phyloP scores from a whole-genome alignment of 2,329 filamentous ascomycete genomes.

The Akanthomyces muscarius region DNA sequence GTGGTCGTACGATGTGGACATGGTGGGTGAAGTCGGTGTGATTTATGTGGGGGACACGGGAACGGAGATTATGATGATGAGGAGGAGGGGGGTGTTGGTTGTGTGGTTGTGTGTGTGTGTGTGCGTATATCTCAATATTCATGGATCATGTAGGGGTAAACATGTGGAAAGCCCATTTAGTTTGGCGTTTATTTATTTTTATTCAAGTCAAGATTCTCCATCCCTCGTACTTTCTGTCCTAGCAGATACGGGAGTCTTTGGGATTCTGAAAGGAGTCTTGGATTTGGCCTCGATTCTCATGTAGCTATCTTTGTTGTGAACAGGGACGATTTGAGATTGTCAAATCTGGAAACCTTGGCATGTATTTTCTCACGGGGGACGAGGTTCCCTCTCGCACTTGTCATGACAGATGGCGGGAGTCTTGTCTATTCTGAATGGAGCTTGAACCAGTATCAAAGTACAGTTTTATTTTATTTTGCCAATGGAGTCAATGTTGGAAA shows the following conservation, averaged over 20 bases:
- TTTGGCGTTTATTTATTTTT: not conserved
- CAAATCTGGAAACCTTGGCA: too few relatives aligned
- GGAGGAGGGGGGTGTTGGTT: not conserved
- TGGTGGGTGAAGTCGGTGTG: not conserved
- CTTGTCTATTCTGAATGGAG: too few relatives aligned
- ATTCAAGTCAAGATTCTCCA: not conserved
- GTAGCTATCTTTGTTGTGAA: too few relatives aligned
- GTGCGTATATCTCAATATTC: not conserved
- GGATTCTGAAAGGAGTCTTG: not conserved
- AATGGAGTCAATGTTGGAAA: not conserved
- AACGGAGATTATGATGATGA: not conserved
- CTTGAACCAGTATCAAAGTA: too few relatives aligned
- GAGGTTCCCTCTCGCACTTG: too few relatives aligned
- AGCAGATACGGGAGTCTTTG: too few relatives aligned
- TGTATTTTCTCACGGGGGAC: too few relatives aligned
- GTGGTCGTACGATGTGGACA: not conserved
- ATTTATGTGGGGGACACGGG: slow-evolving; percentile 11
- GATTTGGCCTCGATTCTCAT: too few relatives aligned
- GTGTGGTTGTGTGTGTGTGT: not conserved
- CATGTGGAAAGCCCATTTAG: not conserved
- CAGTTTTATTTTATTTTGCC: too few relatives aligned
- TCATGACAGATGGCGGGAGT: too few relatives aligned
- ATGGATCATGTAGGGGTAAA: not conserved
- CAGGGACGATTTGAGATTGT: too few relatives aligned
- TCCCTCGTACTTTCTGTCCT: not conserved